Base-by-base conservation (phyloP, 2,329 filamentous ascomycete species). In the Clathrospora elynae region DNA sequence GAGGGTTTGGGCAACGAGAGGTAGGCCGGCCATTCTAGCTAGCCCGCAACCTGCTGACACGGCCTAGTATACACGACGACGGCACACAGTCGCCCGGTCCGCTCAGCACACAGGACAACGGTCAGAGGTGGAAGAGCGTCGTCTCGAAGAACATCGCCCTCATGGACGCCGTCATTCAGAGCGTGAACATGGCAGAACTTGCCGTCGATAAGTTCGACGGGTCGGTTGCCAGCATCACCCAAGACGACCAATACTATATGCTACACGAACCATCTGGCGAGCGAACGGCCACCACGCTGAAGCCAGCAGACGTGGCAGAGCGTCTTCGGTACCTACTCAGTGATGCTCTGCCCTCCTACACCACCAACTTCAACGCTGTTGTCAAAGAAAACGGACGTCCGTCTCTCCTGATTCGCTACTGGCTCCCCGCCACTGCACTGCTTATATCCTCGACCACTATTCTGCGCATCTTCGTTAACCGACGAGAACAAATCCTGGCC, bases 81-180 rank as follows among this genome's bases (percentile, higher is more conserved):
- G 75, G 76, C 26, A 75, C 77, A 37, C 73, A 63, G n/a, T 62
- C 63, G 6, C 68, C 67, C 2, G 46, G 55, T 12, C 49, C 73
- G 12, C 73, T 76, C 22, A 71, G 76, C 40, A 68, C 72, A 22
- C 72, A 76, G 39, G 75, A 76, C 18, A 73, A 74, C 31, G 62
- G 62, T 23, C 69, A 77, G 14, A 75, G 81, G 47, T 87, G 83
- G 83, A 93, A 90, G 67, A 82, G 82, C 23, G 82, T 87, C 8
- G 83, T 96, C 13, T 85, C 88, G 54, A 83, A 86, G 42, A 95
- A 87, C 56, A 86, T 96, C 30, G 83, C 84, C 14, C 74, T 96
- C 19, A 95, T 97, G 80, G 88, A 95, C 60, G 87, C 86, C 59
- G 85, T 97, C 13, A 79, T 96, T 5, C 81, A 80, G 18, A 87